Evolutionary conservation across 2,329 filamentous ascomycete species (phyloP).

Genomic region (Rhinocladiella similis): DNA sequence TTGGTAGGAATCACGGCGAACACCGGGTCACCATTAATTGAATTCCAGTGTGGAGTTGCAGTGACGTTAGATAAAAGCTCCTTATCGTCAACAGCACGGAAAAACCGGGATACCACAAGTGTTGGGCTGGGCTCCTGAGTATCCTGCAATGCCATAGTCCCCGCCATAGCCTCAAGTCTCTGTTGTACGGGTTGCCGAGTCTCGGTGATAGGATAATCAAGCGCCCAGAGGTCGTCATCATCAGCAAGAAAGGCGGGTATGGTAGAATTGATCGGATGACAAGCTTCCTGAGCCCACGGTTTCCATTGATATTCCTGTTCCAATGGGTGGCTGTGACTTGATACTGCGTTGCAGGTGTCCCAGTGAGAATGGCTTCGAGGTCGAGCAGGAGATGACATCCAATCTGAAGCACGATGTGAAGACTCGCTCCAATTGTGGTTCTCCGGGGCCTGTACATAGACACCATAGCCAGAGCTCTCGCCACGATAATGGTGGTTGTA

Average conservation of each 20-base stretch:
- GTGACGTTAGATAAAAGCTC: constrained; percentile 1
- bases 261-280: background rate
- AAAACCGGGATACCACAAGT: constrained; percentile 8
- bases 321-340: no score
- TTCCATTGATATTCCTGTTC: no score
- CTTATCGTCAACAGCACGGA: constrained; percentile 8
- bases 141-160: constrained; percentile 6
- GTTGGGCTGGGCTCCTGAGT: background rate
- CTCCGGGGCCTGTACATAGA: no score
- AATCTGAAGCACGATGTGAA: no score
- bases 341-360: no score
- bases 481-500: no score
- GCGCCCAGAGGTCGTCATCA: constrained; percentile 1
- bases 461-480: no score
- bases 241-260: background rate
- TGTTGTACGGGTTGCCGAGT: constrained; percentile 3
- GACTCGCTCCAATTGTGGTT: no score
- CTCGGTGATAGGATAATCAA: background rate
- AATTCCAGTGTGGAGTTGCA: constrained; percentile 3
- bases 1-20: constrained; percentile 5
- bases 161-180: constrained; percentile 9
- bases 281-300: background rate
- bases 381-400: no score
- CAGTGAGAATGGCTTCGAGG: no score
- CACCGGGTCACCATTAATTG: constrained; percentile 8